Evolutionary conservation across 345 rosid genomes (phyloP).

Genomic region (Garcia nutans): DNA sequence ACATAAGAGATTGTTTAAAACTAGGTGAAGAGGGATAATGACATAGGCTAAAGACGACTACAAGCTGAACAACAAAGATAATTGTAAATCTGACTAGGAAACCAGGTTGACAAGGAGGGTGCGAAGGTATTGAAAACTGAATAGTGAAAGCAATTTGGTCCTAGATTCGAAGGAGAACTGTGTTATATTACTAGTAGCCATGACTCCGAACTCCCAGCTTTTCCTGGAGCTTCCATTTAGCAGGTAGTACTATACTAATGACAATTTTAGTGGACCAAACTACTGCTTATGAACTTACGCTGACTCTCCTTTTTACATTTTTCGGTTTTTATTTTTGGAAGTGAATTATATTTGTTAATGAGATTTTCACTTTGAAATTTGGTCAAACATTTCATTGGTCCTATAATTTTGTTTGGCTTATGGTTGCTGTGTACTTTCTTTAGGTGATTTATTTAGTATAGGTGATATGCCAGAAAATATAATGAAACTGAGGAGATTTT

Average conservation of each 20-base stretch:
- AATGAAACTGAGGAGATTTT: constrained; percentile 12
- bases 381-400: background rate
- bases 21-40: background rate
- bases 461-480: background rate
- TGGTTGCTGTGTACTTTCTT: background rate
- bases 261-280: background rate
- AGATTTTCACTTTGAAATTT: background rate
- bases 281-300: background rate
- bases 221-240: background rate
- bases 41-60: background rate
- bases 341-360: background rate
- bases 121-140: background rate
- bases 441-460: background rate
- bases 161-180: background rate
- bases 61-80: background rate
- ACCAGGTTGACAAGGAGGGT: background rate
- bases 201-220: background rate
- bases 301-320: background rate
- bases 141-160: background rate
- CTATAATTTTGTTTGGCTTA: background rate
- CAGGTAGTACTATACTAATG: background rate
- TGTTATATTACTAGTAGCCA: background rate
- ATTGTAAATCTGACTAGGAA: background rate
- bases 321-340: background rate
- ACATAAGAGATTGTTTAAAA: background rate